Evolutionary conservation across 805 yeast species (phyloP).

Genomic region (Saccharomycopsis sp.): DNA sequence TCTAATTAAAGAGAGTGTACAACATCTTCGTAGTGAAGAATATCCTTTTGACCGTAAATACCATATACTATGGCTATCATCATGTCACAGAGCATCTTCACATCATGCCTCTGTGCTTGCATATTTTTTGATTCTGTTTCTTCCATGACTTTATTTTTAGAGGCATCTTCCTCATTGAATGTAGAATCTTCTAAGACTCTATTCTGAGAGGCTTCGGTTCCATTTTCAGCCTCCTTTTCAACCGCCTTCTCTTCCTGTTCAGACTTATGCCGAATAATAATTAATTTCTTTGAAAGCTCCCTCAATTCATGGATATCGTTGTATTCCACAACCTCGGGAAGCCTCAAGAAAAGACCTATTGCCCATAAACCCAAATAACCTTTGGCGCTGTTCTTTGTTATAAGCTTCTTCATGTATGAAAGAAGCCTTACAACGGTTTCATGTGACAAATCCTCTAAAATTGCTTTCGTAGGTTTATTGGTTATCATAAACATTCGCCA

Average conservation of each 20-base stretch:
- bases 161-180: too few relatives aligned
- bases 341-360: slow-evolving; percentile 9
- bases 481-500: slow-evolving; percentile 20
- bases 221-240: background rate
- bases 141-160: background rate
- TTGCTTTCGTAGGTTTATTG: slow-evolving; percentile 4
- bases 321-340: slow-evolving; percentile 14
- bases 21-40: background rate
- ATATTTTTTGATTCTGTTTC: background rate
- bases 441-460: slow-evolving; percentile 8
- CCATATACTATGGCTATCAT: slow-evolving; percentile 13
- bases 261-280: background rate
- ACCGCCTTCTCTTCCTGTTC: background rate
- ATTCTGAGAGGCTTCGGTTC: too few relatives aligned
- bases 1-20: too few relatives aligned
- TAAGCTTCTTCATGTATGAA: slow-evolving; percentile 19
- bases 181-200: background rate
- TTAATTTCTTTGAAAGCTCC: slow-evolving; percentile 10
- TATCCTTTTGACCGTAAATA: slow-evolving; percentile 20
- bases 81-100: slow-evolving; percentile 9
- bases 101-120: slow-evolving; percentile 1
- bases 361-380: slow-evolving; percentile 15
- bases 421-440: slow-evolving; percentile 11
- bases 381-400: slow-evolving; percentile 11
- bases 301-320: slow-evolving; percentile 16